Evolutionary conservation across 2,329 filamentous ascomycete genomes (phyloP).

Genomic region (Pyricularia grisea): DNA sequence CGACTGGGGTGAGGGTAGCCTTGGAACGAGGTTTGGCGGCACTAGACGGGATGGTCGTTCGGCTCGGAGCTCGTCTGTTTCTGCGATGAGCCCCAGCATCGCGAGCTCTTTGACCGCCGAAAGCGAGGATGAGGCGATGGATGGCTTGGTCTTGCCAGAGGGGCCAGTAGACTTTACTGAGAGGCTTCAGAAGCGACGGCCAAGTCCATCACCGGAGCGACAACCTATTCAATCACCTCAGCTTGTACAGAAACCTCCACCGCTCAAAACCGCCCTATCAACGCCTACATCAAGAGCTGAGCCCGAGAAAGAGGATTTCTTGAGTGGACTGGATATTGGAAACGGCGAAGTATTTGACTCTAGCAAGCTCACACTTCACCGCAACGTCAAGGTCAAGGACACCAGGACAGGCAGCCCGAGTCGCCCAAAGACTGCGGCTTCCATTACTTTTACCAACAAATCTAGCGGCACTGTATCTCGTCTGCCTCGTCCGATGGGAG

Average conservation of each 20-base stretch:
- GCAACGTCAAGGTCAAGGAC: conserved; percentile 82
- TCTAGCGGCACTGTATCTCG: conserved; percentile 49
- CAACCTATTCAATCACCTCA: conserved; percentile 14
- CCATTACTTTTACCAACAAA: conserved; percentile 86
- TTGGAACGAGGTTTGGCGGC: conserved; percentile 83
- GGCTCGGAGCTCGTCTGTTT: conserved; percentile 76
- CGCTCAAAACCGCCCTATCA: background rate
- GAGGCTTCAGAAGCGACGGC: conserved; percentile 63
- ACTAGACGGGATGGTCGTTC: conserved; percentile 73
- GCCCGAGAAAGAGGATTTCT: conserved; percentile 63
- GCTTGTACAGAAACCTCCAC: conserved; percentile 9
- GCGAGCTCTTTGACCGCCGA: conserved; percentile 85
- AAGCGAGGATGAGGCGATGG: conserved; percentile 87
- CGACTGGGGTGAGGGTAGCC: conserved; percentile 89
- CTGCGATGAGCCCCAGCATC: conserved; percentile 83
- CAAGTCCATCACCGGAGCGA: conserved; percentile 45
- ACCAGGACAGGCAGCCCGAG: conserved; percentile 59
- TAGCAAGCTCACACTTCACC: conserved; percentile 74
- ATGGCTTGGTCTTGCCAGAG: conserved; percentile 76
- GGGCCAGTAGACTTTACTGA: conserved; percentile 78
- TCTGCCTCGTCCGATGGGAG: conserved; percentile 64
- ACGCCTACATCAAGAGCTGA: conserved; percentile 20
- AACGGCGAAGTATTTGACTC: conserved; percentile 74
- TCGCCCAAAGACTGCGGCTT: conserved; percentile 66
- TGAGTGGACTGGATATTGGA: conserved; percentile 79